A percentile compares a stretch with the other conserved stretches of the same genome.
Evolutionary conservation across 306 rosid genomes (phyloP).

Genomic region (Adenanthera pavonina): DNA sequence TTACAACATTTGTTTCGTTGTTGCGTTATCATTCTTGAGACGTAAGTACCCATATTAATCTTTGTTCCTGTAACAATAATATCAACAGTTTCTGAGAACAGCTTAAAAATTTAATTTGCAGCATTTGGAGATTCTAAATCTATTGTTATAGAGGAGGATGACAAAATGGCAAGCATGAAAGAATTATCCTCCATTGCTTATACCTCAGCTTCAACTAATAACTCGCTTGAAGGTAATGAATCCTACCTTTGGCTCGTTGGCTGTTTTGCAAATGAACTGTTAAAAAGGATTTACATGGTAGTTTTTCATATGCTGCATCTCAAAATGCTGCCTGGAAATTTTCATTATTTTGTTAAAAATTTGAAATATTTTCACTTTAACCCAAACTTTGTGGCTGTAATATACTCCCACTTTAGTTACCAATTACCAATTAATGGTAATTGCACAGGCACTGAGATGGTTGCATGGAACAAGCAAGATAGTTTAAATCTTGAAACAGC

Average conservation of each 20-base stretch:
- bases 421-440: slow-evolving; percentile 28
- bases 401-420: slow-evolving; percentile 20
- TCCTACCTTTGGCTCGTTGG: neutral
- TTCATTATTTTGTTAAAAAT: neutral
- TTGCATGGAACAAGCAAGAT: slow-evolving; percentile 33
- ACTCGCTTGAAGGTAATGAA: neutral
- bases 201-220: neutral
- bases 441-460: slow-evolving; percentile 42
- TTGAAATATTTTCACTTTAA: neutral
- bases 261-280: neutral
- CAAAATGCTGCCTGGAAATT: neutral
- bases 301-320: neutral
- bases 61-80: neutral
- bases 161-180: neutral
- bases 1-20: slow-evolving; percentile 57
- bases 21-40: slow-evolving; percentile 62
- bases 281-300: neutral
- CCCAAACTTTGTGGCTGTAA: neutral
- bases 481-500: slow-evolving; percentile 34
- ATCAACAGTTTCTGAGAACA: slow-evolving; percentile 17
- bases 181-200: neutral
- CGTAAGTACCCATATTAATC: slow-evolving; percentile 55
- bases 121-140: slow-evolving; percentile 67
- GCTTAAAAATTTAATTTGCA: slow-evolving; percentile 42
- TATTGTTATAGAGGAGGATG: slow-evolving; percentile 47